Conservation (phyloP, 352 stramenopile species). For the Peronospora belbahrii region DNA sequence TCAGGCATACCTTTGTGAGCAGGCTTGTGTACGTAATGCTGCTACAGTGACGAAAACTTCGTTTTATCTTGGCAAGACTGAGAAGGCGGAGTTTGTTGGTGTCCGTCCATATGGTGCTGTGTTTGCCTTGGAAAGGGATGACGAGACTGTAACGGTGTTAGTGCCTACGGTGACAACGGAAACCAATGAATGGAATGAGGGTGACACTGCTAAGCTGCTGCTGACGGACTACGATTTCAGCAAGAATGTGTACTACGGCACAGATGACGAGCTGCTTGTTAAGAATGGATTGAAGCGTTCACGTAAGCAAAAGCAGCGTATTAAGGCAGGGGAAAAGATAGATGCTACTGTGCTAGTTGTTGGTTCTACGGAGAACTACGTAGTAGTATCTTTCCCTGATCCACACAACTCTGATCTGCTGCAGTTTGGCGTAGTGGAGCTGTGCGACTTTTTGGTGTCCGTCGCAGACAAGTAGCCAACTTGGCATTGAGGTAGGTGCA, state of each 20-base stretch:
- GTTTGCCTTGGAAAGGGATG: conserved; percentile 65
- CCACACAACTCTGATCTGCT: conserved; percentile 24
- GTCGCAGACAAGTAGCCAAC: conserved; percentile 38
- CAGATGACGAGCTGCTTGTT: conserved; percentile 39
- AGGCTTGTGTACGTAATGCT: conserved; percentile 6
- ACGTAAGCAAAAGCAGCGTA: conserved; percentile 60
- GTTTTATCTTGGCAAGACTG: conserved; percentile 56
- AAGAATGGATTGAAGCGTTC: conserved; percentile 58
- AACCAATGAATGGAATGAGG: conserved; percentile 42
- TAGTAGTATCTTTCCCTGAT: conserved; percentile 54
- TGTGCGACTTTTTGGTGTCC: conserved; percentile 76
- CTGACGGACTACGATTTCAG: conserved; percentile 83
- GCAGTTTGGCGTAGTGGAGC: conserved; percentile 56
- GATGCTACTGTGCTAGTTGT: conserved; percentile 44
- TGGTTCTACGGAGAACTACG: conserved; percentile 49
- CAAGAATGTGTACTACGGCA: conserved; percentile 74
- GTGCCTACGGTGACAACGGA: conserved; percentile 39
- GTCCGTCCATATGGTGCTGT: conserved; percentile 80
- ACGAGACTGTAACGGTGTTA: conserved; percentile 59
- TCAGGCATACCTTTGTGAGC: conserved; percentile 48
- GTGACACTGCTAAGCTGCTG: conserved; percentile 60
- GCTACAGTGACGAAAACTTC: conserved; percentile 15
- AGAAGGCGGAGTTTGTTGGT: conserved; percentile 80
- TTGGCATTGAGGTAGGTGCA: conserved; percentile 50
- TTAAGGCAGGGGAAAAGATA: conserved; percentile 38